Evolutionary conservation across 345 rosid species (phyloP), one percentile per base, ranked within the genome.

Genomic region (Salix exigua): DNA sequence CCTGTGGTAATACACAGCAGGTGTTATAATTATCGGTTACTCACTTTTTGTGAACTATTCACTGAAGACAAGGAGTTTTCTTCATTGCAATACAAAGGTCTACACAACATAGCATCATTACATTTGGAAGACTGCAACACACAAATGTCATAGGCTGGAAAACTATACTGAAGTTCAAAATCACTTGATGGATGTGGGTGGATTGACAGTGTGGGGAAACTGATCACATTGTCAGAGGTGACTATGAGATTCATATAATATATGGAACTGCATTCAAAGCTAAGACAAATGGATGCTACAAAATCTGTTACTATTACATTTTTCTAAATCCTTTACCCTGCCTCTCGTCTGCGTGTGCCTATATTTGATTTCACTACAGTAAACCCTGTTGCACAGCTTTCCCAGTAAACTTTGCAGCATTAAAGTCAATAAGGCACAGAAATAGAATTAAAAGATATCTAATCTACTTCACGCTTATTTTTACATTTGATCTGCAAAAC

Each of bases 1-100:
- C 91, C 99, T 94, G 90, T 68, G 85, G 53, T 71, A 84, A 28
- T 74, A 46, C 74, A 21, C 18, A 31, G 50, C 42, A 3, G 74
- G 72, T 78, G 53, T 73, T 64, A 66, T 28, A n/a, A 70, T 48
- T 17, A 61, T 68, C 53, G 9, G 65, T 30, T 25, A 66, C 30
- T 67, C 21, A 46, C 23, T 28, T 66, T 60, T 23, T 9, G 38
- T 23, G 31, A 75, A 68, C n/a, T 25, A 31, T 23, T 73, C 21
- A 50, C 60, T n/a, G 31, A 9, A 8, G 21, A 55, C 1, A n/a
- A n/a, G n/a, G n/a, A 63, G 51, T 46, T 65, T 14, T 73, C 67
- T 7, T 16, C 19, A 26, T 46, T 48, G 21, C 46, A 23, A 62
- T n/a, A 50, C 68, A 61, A 71, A 50, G 31, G 21, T 51, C 58